Base-by-base conservation (phyloP, 345 rosid species). In the Populus davidiana region DNA sequence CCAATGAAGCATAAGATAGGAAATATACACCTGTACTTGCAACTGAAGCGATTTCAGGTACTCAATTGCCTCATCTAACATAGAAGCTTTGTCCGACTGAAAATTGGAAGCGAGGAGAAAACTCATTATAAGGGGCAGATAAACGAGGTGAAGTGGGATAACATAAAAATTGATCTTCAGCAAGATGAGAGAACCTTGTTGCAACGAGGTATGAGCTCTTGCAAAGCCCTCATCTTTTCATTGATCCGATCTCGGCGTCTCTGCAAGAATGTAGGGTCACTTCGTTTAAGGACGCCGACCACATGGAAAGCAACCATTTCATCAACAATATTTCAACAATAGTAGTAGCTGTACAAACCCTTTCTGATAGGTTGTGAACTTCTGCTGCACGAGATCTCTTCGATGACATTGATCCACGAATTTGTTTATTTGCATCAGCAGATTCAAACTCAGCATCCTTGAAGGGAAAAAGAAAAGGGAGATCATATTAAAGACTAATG, bases 341-440 rank as follows among this genome's bases (percentile, higher is more conserved):
- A 56, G 7, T 39, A 44, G 27, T 14, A 35, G 6, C 44, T 64
- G 41, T 5, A 84, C 91, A 31, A 38, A 96, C 99, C 93, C 99
- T 91, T 78, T 96, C 99, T 1, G 99, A 96, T 79, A 91, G 92
- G 81, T 96, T 93, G 83, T 96, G 99, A 84, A 96, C 96, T 85
- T 96, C 88, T 10, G 99, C 98, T 76, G 98, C 96, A 20, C 99
- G 94, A 69, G 84, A 74, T 67, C 96, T 91, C 86, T 92, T 92
- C 2, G 87, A 73, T 31, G 93, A 91, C 75, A 91, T 72, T 70
- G 93, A 87, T 81, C 93, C 91, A 63, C 87, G 84, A 41, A 41
- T 73, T 82, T 81, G 87, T 71, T 90, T 92, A 70, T 88, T 90
- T 47, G 78, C 74, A 43, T 87, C 90, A 35, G 81, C 80, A 70